These are phyloP conservation scores for Apiospora phragmitis DNA, from an alignment of 2,329 filamentous ascomycete species.

Conservation along the genomic window DNA sequence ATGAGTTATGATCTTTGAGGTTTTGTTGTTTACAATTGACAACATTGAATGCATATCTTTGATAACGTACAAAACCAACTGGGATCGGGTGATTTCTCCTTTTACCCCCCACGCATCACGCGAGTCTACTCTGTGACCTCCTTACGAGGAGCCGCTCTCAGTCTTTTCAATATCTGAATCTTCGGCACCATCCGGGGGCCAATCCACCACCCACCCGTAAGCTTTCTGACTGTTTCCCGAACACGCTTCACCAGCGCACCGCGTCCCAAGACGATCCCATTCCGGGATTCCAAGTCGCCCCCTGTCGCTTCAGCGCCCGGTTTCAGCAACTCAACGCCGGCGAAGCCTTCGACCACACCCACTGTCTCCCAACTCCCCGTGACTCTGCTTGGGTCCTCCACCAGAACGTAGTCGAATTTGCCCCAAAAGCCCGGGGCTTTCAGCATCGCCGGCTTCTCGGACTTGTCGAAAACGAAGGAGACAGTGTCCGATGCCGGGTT, in stretches of 20 bases:
- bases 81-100: neutral
- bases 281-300: slow-evolving; percentile 24
- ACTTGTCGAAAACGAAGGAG: slow-evolving; percentile 58
- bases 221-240: slow-evolving; percentile 41
- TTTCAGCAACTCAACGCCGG: slow-evolving; percentile 57
- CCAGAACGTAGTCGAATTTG: slow-evolving; percentile 63
- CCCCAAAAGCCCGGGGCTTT: slow-evolving; percentile 57
- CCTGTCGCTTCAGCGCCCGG: slow-evolving; percentile 38
- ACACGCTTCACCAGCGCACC: slow-evolving; percentile 41
- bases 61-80: neutral
- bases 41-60: neutral
- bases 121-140: slow-evolving; percentile 25
- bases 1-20: neutral
- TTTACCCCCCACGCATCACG: neutral
- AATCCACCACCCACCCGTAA: slow-evolving; percentile 64
- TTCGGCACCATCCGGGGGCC: slow-evolving; percentile 61
- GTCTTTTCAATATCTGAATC: slow-evolving; percentile 49
- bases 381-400: slow-evolving; percentile 50
- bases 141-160: slow-evolving; percentile 28
- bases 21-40: neutral
- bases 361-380: slow-evolving; percentile 57
- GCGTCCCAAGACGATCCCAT: slow-evolving; percentile 43
- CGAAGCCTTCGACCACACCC: slow-evolving; percentile 57
- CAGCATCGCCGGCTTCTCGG: slow-evolving; percentile 51
- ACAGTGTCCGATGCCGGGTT: slow-evolving; percentile 26